Evolutionary conservation across 2,329 filamentous ascomycete species (phyloP).

Genomic region (Tolypocladium guangdongense): DNA sequence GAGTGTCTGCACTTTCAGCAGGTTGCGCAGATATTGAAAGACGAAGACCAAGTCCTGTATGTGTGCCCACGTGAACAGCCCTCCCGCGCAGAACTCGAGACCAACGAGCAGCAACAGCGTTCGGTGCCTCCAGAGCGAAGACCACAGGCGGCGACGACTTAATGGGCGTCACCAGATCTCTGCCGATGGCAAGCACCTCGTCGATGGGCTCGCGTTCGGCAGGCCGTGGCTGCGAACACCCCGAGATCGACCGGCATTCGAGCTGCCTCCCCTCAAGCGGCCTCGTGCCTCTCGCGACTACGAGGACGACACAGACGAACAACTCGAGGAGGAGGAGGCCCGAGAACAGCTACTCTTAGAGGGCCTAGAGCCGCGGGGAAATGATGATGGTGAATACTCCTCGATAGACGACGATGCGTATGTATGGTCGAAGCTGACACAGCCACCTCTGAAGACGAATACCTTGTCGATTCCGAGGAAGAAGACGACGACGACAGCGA

Average conservation of each 20-base stretch:
- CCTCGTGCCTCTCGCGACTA: slow-evolving; percentile 37
- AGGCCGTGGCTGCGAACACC: slow-evolving; percentile 53
- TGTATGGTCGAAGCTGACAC: not conserved
- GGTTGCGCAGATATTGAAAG: slow-evolving; percentile 58
- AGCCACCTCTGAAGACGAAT: not conserved
- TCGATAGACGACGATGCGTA: slow-evolving; percentile 15
- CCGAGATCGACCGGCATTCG: slow-evolving; percentile 52
- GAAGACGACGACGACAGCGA: slow-evolving; percentile 9
- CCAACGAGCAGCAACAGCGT: slow-evolving; percentile 41
- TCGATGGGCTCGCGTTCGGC: slow-evolving; percentile 81
- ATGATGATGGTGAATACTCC: not conserved
- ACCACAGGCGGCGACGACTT: slow-evolving; percentile 61
- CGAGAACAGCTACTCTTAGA: slow-evolving; percentile 20
- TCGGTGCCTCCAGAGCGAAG: slow-evolving; percentile 63
- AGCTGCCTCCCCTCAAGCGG: slow-evolving; percentile 65
- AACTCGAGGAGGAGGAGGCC: slow-evolving; percentile 21
- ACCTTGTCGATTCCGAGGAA: slow-evolving; percentile 3
- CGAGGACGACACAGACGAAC: slow-evolving; percentile 28
- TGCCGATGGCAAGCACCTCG: slow-evolving; percentile 63
- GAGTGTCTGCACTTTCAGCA: slow-evolving; percentile 82
- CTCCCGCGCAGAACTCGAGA: not conserved
- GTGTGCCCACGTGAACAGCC: slow-evolving; percentile 18
- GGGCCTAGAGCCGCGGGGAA: slow-evolving; percentile 10
- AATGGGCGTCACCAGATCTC: slow-evolving; percentile 76
- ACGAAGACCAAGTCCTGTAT: slow-evolving; percentile 75